phyloP scores from a whole-genome alignment of 2,329 filamentous ascomycete genomes.

The Cladophialophora immunda region DNA sequence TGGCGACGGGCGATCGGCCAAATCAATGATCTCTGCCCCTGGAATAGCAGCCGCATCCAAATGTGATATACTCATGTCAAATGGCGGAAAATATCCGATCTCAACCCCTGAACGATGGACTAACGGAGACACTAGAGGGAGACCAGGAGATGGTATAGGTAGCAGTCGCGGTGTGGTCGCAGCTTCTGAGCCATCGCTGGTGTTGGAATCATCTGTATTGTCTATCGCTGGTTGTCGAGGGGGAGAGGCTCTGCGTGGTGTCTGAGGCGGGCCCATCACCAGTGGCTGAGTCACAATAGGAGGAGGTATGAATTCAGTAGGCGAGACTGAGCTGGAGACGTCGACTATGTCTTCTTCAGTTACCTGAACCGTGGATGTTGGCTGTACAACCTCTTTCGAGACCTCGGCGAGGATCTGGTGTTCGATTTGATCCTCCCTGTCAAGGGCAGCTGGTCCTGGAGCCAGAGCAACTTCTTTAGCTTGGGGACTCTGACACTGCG shows the following conservation, averaged over 20 bases:
- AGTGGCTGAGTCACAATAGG: conserved; percentile 5
- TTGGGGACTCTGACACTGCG: background rate
- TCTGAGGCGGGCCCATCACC: conserved; percentile 34
- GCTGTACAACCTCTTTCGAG: conserved; percentile 1
- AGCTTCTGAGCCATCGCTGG: conserved; percentile 18
- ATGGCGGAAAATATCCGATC: conserved; percentile 46
- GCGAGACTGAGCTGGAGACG: background rate
- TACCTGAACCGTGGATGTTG: background rate
- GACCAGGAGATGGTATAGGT: conserved; percentile 50
- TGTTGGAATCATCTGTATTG: background rate
- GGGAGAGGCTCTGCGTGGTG: conserved; percentile 17
- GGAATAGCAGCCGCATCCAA: conserved; percentile 28
- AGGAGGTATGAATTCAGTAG: background rate
- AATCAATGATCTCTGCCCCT: background rate
- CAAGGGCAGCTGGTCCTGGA: background rate
- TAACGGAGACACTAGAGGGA: conserved; percentile 52
- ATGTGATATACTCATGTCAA: conserved; percentile 30
- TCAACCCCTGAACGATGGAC: conserved; percentile 41
- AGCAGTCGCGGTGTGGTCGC: conserved; percentile 47
- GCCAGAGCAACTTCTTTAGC: background rate
- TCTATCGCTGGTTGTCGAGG: background rate
- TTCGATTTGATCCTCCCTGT: background rate
- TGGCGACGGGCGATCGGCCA: background rate
- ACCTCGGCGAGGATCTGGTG: background rate
- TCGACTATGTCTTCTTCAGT: background rate